Evolutionary conservation across 495 filamentous ascomycete genomes (phyloP), one percentile per base, ranked within the genome.

Genomic region (Stereocaulon alpinum): DNA sequence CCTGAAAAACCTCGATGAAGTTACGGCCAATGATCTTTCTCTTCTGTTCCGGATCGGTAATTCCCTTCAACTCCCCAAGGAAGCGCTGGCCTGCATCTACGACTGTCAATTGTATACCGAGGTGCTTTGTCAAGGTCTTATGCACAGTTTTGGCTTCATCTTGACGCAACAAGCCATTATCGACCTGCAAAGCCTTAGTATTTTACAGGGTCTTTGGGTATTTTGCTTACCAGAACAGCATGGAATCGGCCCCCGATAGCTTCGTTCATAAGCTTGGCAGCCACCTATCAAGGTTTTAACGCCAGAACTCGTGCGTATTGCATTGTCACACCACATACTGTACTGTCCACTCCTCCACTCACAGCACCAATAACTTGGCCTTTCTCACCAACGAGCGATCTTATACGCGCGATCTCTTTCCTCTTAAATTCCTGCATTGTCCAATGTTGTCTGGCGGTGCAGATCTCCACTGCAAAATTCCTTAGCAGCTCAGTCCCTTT

Each of bases 271-370:
- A 96, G 76, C 67, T 85, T 86, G 1, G 92, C 91, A 2, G 85
- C 93, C 18, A 90, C 51, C 59, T 61, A 30, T 24, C 6, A 9
- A 17, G 34, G 24, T 18, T 61, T 24, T 55, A 50, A 47, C 22
- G 9, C 44, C n/a, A 15, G 20, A 6, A n/a, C 9, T 29, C 11
- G 2, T n/a, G 41, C 24, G 24, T 24, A 10, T 37, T 37, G 32
- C 43, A 34, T 40, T 30, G 30, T 10, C 18, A 55, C 10, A 44
- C 27, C 17, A 44, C 59, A 32, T 32, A 79, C 93, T 4, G 93
- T 98, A 10, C 81, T 86, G 69, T 98, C 93, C 4, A 98, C 93
- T 66, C 93, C 93, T 64, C 93, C 93, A 61, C 83, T 89, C 30
- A 91, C 87, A 49, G 88, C 87, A 32, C 88, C 88, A 61, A 95